A percentile compares a stretch with the other conserved stretches of the same genome.
Evolutionary conservation across 1,139 yeast genomes (phyloP).

Genomic region (Groenewaldozyma sp.): DNA sequence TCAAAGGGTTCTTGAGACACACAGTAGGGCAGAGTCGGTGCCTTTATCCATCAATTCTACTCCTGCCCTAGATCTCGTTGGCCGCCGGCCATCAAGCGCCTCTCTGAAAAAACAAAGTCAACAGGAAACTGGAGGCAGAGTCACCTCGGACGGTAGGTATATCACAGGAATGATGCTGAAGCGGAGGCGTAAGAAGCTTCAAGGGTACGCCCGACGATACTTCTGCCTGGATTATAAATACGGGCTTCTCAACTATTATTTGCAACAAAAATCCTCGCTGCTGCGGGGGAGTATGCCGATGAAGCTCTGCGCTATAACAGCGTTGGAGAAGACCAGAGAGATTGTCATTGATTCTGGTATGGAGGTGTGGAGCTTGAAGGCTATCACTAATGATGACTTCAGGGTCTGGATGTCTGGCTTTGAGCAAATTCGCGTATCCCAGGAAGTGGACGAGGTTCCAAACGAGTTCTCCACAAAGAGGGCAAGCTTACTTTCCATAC

Average conservation of each 20-base stretch:
- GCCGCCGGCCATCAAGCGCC: not conserved
- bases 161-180: conserved; percentile 70
- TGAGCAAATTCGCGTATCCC: conserved; percentile 33
- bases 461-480: too few species aligned
- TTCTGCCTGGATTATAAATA: conserved; percentile 74
- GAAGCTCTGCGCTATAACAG: conserved; percentile 69
- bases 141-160: conserved; percentile 18
- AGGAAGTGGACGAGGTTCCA: too few species aligned
- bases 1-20: conserved; percentile 33
- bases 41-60: conserved; percentile 1
- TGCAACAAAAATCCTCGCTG: conserved; percentile 57
- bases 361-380: conserved; percentile 87
- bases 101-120: conserved; percentile 1
- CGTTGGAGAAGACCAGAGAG: conserved; percentile 56
- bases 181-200: conserved; percentile 70
- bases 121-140: not conserved
- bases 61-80: not conserved
- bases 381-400: conserved; percentile 57
- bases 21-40: not conserved
- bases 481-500: too few species aligned
- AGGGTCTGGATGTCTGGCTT: conserved; percentile 77
- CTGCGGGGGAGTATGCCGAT: conserved; percentile 92
- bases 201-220: conserved; percentile 79
- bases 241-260: conserved; percentile 75
- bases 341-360: conserved; percentile 88